phyloP scores from a whole-genome alignment of 2,329 filamentous ascomycete genomes.

The Talaromyces albobiverticillius region DNA sequence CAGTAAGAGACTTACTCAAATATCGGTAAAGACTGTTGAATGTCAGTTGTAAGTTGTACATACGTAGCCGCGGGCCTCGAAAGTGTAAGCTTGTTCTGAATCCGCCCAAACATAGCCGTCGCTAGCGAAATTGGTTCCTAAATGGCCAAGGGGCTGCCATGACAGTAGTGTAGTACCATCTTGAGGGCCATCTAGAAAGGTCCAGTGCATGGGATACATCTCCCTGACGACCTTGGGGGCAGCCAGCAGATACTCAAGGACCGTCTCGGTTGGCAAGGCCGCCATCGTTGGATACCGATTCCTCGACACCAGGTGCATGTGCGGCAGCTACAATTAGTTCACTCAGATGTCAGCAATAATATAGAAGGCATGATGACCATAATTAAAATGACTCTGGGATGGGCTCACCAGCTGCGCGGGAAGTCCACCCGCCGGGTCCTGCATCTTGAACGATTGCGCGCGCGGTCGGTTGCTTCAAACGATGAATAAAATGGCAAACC shows the following conservation, averaged over 20 bases:
- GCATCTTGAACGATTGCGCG: conserved; percentile 35
- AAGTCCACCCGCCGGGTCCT: conserved; percentile 46
- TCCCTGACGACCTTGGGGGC: conserved; percentile 84
- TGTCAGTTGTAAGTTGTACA: conserved; percentile 23
- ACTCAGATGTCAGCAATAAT: background rate
- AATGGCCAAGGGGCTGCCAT: conserved; percentile 77
- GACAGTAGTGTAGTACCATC: conserved; percentile 81
- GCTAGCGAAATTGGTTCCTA: conserved; percentile 74
- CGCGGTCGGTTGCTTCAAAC: conserved; percentile 21
- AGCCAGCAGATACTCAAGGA: conserved; percentile 77
- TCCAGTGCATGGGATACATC: conserved; percentile 86
- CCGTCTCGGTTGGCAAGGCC: conserved; percentile 69
- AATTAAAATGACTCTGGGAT: conserved; percentile 6
- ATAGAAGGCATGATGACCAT: conserved; percentile 7
- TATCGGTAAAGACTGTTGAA: background rate
- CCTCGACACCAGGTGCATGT: conserved; percentile 85
- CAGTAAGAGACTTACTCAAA: background rate
- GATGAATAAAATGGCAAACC: background rate
- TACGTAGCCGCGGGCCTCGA: conserved; percentile 69
- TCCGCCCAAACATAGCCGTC: conserved; percentile 93
- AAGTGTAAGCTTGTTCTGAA: conserved; percentile 71
- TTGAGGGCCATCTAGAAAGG: conserved; percentile 76
- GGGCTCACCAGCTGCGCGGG: conserved; percentile 44
- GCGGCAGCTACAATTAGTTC: conserved; percentile 61
- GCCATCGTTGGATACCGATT: conserved; percentile 74